phyloP scores from a whole-genome alignment of 192 early-diverging fungal genomes.

The Coemansia sp. region DNA sequence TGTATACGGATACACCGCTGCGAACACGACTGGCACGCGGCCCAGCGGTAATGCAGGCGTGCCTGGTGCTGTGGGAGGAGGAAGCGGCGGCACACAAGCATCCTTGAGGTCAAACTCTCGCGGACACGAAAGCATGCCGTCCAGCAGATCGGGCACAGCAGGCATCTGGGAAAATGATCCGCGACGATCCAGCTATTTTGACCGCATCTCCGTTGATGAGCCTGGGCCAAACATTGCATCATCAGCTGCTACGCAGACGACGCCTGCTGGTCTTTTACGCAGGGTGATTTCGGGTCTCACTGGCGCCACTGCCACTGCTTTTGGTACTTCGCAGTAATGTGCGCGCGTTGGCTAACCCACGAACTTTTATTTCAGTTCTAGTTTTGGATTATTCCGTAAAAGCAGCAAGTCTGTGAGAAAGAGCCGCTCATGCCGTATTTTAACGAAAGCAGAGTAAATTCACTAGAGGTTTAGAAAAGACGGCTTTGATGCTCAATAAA shows the following conservation, averaged over 20 bases:
- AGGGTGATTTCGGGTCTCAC: constrained; percentile 46
- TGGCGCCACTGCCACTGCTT: constrained; percentile 27
- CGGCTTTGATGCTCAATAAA: too few relatives aligned
- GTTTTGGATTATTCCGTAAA: too few relatives aligned
- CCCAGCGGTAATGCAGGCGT: not conserved
- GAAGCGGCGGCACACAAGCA: not conserved
- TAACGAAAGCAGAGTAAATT: too few relatives aligned
- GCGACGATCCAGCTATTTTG: constrained; percentile 51
- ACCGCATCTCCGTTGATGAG: constrained; percentile 46
- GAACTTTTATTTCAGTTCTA: too few relatives aligned
- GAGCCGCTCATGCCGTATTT: not conserved
- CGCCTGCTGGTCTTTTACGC: constrained; percentile 26
- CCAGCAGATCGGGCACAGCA: constrained; percentile 20
- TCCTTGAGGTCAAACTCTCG: constrained; percentile 15
- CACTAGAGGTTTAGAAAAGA: too few relatives aligned
- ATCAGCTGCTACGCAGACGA: constrained; percentile 19
- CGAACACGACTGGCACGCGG: constrained; percentile 6
- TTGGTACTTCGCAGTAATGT: constrained; percentile 39
- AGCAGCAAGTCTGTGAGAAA: not conserved
- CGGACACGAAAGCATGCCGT: constrained; percentile 20
- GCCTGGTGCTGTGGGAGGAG: constrained; percentile 1
- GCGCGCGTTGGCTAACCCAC: too few relatives aligned
- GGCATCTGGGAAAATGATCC: constrained; percentile 40
- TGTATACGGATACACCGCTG: constrained; percentile 41
- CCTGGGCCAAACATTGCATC: constrained; percentile 23